These are phyloP conservation scores for Pestalotiopsis sp. DNA, from an alignment of 2,329 filamentous ascomycete species.

Conservation along the genomic window DNA sequence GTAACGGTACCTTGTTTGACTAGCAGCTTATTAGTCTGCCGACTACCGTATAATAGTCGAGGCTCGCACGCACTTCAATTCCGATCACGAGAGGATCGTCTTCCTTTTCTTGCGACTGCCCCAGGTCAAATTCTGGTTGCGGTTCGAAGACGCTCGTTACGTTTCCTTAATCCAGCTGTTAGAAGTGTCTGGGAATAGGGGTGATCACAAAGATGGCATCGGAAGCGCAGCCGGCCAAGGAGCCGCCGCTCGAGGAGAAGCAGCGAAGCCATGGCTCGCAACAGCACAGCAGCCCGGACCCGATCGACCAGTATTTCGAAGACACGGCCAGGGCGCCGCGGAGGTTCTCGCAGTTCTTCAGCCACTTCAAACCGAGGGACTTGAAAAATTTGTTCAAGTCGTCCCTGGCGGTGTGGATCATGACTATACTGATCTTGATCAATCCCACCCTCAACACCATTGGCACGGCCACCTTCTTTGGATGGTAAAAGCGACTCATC, in stretches of 20 bases:
- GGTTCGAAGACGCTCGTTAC: not conserved
- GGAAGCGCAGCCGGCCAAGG: not conserved
- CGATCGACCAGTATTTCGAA: not conserved
- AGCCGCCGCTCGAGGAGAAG: not conserved
- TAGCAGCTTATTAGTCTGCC: not conserved
- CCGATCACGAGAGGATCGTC: not conserved
- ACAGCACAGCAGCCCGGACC: not conserved
- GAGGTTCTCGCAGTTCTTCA: not conserved
- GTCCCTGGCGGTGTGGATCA: not conserved
- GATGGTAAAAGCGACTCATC: not conserved
- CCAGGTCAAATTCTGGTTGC: not conserved
- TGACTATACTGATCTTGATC: constrained; percentile 9
- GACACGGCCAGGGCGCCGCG: not conserved
- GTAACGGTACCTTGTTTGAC: not conserved
- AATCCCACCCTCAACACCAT: not conserved
- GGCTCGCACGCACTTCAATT: not conserved
- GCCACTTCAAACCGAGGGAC: not conserved
- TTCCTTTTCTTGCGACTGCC: not conserved
- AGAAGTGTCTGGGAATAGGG: not conserved
- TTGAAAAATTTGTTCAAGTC: constrained; percentile 3
- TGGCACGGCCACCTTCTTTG: constrained; percentile 1
- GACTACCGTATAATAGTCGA: not conserved
- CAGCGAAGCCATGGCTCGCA: not conserved
- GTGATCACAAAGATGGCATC: not conserved
- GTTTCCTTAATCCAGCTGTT: not conserved